Evolutionary conservation across 148 eudicot genomes (phyloP).

Genomic region (Pouteria glomerata): DNA sequence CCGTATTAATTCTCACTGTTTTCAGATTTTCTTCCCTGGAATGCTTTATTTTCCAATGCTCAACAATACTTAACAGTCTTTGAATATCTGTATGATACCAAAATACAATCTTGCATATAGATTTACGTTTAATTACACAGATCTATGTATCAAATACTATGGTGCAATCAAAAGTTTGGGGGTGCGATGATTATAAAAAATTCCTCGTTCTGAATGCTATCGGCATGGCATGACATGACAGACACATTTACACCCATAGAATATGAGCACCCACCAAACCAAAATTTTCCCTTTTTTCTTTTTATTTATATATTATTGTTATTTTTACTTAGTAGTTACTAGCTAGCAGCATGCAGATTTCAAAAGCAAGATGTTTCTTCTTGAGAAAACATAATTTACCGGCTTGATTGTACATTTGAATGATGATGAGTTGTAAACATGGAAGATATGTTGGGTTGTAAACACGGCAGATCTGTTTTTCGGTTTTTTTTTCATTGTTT

Average conservation of each 20-base stretch:
- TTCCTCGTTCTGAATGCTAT: conserved; percentile 66
- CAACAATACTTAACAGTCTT: neutral
- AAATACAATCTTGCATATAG: no score
- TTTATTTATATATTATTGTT: neutral
- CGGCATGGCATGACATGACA: conserved; percentile 63
- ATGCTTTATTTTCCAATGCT: neutral
- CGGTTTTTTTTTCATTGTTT: no score
- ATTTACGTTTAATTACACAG: no score
- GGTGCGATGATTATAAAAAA: conserved; percentile 59
- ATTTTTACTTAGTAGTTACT: no score
- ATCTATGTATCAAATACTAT: neutral
- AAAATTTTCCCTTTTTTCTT: neutral
- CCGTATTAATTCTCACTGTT: neutral
- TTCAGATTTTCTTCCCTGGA: no score
- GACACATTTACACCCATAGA: conserved; percentile 71
- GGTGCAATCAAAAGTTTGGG: neutral
- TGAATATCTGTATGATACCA: neutral
- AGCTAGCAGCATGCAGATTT: neutral
- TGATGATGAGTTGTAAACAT: no score
- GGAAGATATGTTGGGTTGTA: no score
- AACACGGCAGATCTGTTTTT: no score
- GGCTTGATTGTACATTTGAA: no score
- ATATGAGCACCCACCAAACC: conserved; percentile 41
- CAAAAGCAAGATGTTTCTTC: neutral
- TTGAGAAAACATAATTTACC: no score